These are phyloP conservation scores for Cercospora sp. DNA, from an alignment of 2,329 filamentous ascomycete genomes.

Conservation along the genomic window DNA sequence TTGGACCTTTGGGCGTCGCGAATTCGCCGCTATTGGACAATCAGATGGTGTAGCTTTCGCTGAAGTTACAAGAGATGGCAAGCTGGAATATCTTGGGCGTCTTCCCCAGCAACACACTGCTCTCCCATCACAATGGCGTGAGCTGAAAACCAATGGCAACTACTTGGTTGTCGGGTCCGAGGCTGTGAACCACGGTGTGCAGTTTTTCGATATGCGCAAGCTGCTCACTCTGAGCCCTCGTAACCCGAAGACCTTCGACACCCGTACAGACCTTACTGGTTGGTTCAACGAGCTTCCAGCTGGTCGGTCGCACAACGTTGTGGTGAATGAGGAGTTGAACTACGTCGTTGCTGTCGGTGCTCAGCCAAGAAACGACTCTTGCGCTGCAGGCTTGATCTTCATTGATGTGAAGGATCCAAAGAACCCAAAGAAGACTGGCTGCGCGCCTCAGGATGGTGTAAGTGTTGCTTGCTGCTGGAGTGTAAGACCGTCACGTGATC, in stretches of 20 bases:
- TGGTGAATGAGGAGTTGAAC: conserved; percentile 52
- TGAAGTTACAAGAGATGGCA: conserved; percentile 54
- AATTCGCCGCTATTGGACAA: conserved; percentile 58
- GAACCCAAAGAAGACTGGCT: conserved; percentile 54
- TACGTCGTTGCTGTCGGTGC: conserved; percentile 49
- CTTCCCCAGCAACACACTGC: conserved; percentile 51
- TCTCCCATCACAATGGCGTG: conserved; percentile 53
- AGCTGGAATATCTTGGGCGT: conserved; percentile 55
- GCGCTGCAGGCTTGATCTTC: conserved; percentile 55
- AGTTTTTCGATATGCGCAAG: conserved; percentile 64
- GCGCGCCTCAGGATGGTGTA: conserved; percentile 50
- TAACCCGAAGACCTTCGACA: conserved; percentile 47
- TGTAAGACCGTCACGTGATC: background rate
- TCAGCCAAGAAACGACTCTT: conserved; percentile 46
- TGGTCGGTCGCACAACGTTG: conserved; percentile 56
- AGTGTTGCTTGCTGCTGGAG: background rate
- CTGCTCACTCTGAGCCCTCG: conserved; percentile 51
- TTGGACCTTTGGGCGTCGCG: conserved; percentile 57
- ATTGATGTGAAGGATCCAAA: conserved; percentile 55
- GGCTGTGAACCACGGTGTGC: conserved; percentile 56
- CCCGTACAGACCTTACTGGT: conserved; percentile 38
- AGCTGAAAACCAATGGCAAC: conserved; percentile 51
- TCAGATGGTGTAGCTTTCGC: conserved; percentile 58
- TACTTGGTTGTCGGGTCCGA: conserved; percentile 49
- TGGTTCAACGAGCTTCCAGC: conserved; percentile 47